A percentile compares a stretch with the other conserved stretches of the same genome.
phyloP scores from a whole-genome alignment of 2,329 filamentous ascomycete genomes.

The Colletotrichum kahawae region DNA sequence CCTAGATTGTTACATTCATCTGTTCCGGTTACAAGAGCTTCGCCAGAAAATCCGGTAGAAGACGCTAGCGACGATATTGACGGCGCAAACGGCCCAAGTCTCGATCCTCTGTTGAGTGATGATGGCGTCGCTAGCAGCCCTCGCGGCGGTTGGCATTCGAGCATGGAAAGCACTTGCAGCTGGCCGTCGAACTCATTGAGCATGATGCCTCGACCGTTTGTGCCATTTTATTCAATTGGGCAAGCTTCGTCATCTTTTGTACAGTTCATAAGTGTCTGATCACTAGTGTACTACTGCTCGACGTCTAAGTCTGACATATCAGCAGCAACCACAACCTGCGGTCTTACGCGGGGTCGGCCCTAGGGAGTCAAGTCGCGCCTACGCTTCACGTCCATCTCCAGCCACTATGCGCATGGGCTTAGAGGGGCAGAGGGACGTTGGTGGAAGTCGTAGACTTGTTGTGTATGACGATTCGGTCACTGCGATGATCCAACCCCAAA shows the following conservation, averaged over 20 bases:
- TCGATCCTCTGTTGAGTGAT: not conserved
- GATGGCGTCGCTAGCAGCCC: not conserved
- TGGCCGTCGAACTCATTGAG: not conserved
- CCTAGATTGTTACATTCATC: not conserved
- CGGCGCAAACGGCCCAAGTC: not conserved
- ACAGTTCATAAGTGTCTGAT: not conserved
- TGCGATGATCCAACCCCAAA: slow-evolving; percentile 52
- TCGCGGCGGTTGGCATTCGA: not conserved
- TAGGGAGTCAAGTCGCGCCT: not conserved
- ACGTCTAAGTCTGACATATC: not conserved
- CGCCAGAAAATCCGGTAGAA: not conserved
- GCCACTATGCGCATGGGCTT: not conserved
- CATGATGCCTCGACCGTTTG: not conserved
- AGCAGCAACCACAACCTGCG: not conserved
- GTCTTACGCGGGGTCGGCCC: not conserved
- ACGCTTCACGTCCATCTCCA: not conserved
- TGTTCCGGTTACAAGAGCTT: not conserved
- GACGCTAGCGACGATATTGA: not conserved
- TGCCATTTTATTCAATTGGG: not conserved
- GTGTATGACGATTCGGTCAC: slow-evolving; percentile 54
- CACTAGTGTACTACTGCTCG: not conserved
- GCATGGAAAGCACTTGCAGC: not conserved
- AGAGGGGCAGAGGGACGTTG: not conserved
- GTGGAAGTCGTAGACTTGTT: slow-evolving; percentile 32
- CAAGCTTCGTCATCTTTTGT: not conserved